Evolutionary conservation across 768 basidiomycete genomes (phyloP).

Genomic region (Multifurca ochricompacta): DNA sequence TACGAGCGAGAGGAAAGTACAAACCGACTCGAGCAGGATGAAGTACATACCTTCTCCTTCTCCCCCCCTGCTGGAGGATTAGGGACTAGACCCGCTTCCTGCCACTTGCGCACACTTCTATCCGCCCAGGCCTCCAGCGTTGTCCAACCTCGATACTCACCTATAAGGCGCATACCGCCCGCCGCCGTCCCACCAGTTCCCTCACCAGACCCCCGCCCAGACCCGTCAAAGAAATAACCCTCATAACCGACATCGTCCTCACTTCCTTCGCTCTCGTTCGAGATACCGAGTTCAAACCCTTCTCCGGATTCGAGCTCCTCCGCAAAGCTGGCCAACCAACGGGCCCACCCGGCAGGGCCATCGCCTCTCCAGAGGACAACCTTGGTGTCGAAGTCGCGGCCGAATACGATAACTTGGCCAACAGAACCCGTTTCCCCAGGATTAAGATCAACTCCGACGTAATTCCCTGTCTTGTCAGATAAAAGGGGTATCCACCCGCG

Average conservation of each 20-base stretch:
- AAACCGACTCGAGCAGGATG: not conserved
- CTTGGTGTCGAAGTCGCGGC: slow-evolving; percentile 98
- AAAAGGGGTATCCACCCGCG: slow-evolving; percentile 96
- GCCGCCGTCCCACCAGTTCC: slow-evolving; percentile 68
- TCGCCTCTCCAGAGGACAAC: slow-evolving; percentile 93
- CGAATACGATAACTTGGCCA: slow-evolving; percentile 97
- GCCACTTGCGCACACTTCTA: slow-evolving; percentile 80
- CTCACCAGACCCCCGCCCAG: slow-evolving; percentile 67
- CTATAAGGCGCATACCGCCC: slow-evolving; percentile 63
- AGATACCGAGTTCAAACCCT: slow-evolving; percentile 69
- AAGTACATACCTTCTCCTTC: slow-evolving; percentile 42
- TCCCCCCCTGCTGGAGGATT: slow-evolving; percentile 32
- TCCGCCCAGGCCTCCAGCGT: slow-evolving; percentile 93
- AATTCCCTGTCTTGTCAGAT: slow-evolving; percentile 91
- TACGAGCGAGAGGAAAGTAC: not conserved
- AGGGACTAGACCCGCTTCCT: slow-evolving; percentile 63
- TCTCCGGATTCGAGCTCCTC: slow-evolving; percentile 91
- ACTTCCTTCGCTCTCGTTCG: slow-evolving; percentile 51
- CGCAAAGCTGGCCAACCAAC: slow-evolving; percentile 84
- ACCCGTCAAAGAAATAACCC: slow-evolving; percentile 79
- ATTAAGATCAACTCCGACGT: slow-evolving; percentile 91
- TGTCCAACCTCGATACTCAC: slow-evolving; percentile 88
- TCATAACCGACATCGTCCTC: slow-evolving; percentile 85
- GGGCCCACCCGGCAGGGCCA: slow-evolving; percentile 87
- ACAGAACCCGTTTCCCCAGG: slow-evolving; percentile 65